Base-by-base conservation (phyloP, 2,329 filamentous ascomycete genomes). In the Arthrobotrys iridis region DNA sequence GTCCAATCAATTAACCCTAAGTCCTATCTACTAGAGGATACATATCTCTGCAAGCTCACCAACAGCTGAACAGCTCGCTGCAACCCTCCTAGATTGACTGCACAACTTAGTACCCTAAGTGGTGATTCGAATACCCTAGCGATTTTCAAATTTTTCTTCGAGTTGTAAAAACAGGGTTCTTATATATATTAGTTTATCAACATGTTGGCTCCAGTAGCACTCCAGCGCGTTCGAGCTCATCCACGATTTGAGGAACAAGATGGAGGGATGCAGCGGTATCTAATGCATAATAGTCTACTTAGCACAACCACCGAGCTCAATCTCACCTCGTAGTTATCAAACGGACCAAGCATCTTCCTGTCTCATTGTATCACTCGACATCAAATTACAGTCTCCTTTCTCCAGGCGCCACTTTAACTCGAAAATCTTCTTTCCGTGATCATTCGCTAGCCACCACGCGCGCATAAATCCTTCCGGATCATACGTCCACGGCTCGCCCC, bases 401-500 rank as follows among this genome's bases (percentile, higher is more conserved):
- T 77, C 79, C n/a, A n/a, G n/a, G n/a, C n/a, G n/a, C 79, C 79
- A 80, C 62, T 80, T 80, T 58, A 77, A 70, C 2, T 75, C 75
- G 37, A 77, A 78, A 15, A 80, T 62, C 3, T 65, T 58, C 18
- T 76, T 64, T 1, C 78, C 79, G 2, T 52, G 22, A 4, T 78
- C 72, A 15, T 77, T 77, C 18, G 75, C 78, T 62, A 77, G 70
- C 22, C 67, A 43, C 30, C 79, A 55, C 18, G 77, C 79, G 28
- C 71, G 77, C 20, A 78, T 73, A 43, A 80, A 80, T 0, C 78
- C 77, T 50, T 46, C 37, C 11, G 63, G 76, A 46, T 85, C 81
- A 73, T 86, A 84, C 79, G 87, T 85, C 74, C 84, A 87, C 0
- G 85, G 86, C 78, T 87, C 86, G 11, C 84, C 85, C 22, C 82